Conservation (phyloP, 2,329 filamentous ascomycete genomes). For the Alternaria tenuissima region DNA sequence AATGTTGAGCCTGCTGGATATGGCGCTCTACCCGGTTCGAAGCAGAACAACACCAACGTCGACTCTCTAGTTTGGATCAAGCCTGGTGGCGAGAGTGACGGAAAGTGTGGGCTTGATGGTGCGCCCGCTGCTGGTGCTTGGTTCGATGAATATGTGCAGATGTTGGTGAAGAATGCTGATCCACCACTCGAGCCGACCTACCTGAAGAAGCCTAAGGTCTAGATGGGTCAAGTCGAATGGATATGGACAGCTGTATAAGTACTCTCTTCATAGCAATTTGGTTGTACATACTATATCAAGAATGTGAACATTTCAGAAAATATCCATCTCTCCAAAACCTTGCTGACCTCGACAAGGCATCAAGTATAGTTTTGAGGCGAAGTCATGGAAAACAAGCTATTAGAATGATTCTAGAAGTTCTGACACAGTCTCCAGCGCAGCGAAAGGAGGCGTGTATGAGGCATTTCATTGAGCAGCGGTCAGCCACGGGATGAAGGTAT, state of each 20-base stretch:
- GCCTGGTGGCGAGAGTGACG: conserved; percentile 42
- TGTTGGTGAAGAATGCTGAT: conserved; percentile 39
- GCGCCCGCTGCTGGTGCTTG: conserved; percentile 39
- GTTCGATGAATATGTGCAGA: conserved; percentile 42
- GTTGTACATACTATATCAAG: not conserved
- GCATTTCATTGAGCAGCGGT: too few relatives aligned
- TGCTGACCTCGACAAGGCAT: too few relatives aligned
- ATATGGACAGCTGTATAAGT: not conserved
- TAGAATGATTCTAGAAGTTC: rapidly evolving
- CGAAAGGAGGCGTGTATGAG: too few relatives aligned
- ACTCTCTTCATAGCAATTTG: not conserved
- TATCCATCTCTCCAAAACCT: too few relatives aligned
- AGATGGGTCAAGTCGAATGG: not conserved
- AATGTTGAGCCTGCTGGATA: conserved; percentile 38
- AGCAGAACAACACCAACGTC: conserved; percentile 33
- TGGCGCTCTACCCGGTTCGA: conserved; percentile 25
- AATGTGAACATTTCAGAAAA: too few relatives aligned
- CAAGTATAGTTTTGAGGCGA: too few relatives aligned
- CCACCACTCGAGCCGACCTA: conserved; percentile 34
- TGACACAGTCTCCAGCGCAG: too few relatives aligned
- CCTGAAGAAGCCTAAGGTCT: conserved; percentile 14
- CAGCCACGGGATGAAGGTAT: too few relatives aligned
- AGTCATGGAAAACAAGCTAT: too few relatives aligned
- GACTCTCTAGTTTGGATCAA: conserved; percentile 45
- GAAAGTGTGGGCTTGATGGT: conserved; percentile 37